phyloP scores from a whole-genome alignment of 345 rosid genomes.

The Acer negundo region DNA sequence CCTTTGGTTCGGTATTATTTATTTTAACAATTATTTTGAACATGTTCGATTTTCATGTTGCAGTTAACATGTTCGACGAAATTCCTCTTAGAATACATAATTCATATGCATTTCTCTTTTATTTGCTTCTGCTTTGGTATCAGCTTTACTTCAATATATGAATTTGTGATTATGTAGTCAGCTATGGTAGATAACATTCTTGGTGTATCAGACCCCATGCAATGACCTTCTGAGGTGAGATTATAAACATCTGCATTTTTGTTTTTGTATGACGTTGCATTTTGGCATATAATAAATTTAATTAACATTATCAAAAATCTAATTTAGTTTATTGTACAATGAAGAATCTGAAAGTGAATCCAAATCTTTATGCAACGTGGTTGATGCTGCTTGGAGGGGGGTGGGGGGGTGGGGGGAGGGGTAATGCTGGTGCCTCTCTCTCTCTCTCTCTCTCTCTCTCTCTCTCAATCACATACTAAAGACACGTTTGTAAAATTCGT shows the following conservation, averaged over 20 bases:
- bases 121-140: too few relatives aligned
- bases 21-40: too few relatives aligned
- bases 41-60: not conserved
- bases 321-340: constrained; percentile 12
- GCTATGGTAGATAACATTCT: constrained; percentile 80
- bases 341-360: constrained; percentile 81
- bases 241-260: not conserved
- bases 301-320: too few relatives aligned
- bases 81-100: not conserved
- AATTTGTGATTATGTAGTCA: constrained; percentile 43
- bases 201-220: constrained; percentile 80
- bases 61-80: constrained; percentile 4
- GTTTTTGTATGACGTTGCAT: not conserved
- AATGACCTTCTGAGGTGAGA: constrained; percentile 82
- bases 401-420: too few relatives aligned
- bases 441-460: too few relatives aligned
- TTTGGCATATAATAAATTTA: too few relatives aligned
- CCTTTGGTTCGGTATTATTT: too few relatives aligned
- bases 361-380: constrained; percentile 85
- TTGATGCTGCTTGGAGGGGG: constrained; percentile 77
- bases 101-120: not conserved
- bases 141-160: not conserved
- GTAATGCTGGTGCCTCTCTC: too few relatives aligned
- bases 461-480: too few relatives aligned
- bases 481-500: not conserved